A percentile compares a stretch with the other conserved stretches of the same genome.
Evolutionary conservation across 2,329 filamentous ascomycete genomes (phyloP).

Genomic region (Cercospora sp.): DNA sequence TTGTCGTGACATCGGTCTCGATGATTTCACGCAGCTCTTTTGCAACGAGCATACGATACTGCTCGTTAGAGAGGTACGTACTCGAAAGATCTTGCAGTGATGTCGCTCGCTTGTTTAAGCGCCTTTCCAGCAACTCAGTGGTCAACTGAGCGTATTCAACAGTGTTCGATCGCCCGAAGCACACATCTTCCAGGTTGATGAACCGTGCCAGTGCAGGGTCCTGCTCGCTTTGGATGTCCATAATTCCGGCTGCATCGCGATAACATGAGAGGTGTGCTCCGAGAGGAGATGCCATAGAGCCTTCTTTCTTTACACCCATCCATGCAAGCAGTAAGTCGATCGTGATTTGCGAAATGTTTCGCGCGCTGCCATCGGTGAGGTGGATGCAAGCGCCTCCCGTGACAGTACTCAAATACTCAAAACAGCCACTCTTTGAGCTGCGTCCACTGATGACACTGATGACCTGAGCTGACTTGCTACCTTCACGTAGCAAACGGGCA

Average conservation of each 20-base stretch:
- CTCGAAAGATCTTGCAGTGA: slow-evolving; percentile 12
- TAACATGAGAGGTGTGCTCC: slow-evolving; percentile 9
- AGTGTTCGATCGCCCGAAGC: background rate
- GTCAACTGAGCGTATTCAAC: background rate
- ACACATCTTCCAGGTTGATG: background rate
- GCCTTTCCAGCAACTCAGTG: background rate
- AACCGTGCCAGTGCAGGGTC: background rate
- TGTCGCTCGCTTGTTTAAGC: background rate
- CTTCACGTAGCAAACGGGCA: slow-evolving; percentile 7
- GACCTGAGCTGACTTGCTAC: slow-evolving; percentile 19
- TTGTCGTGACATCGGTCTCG: slow-evolving; percentile 15
- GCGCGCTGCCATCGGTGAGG: background rate
- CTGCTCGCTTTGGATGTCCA: background rate
- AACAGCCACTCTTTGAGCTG: background rate
- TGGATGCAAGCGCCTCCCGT: slow-evolving; percentile 14
- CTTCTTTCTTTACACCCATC: slow-evolving; percentile 22
- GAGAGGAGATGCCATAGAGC: background rate
- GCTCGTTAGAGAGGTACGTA: slow-evolving; percentile 8
- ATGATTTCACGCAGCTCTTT: slow-evolving; percentile 16
- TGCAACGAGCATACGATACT: slow-evolving; percentile 12
- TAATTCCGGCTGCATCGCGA: background rate
- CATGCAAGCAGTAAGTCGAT: slow-evolving; percentile 19
- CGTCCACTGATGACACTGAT: slow-evolving; percentile 9
- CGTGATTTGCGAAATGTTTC: slow-evolving; percentile 20
- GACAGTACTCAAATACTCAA: slow-evolving; percentile 14